Evolutionary conservation across 768 basidiomycete genomes (phyloP).

Genomic region (Tricholoma furcatifolium): DNA sequence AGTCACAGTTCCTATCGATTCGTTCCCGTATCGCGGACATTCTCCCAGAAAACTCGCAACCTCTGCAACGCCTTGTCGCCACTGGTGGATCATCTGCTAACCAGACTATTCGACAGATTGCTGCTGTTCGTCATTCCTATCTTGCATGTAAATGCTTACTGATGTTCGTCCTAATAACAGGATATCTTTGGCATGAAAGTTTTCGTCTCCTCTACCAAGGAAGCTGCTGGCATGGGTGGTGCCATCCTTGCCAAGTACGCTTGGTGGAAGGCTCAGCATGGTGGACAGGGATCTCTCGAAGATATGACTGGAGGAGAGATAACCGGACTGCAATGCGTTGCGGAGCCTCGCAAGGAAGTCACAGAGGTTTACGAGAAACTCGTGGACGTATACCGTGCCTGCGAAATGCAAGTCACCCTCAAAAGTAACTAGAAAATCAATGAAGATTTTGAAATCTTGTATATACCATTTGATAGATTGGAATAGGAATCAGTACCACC

Average conservation of each 20-base stretch:
- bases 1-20: slow-evolving; percentile 85
- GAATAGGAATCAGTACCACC: too few species aligned
- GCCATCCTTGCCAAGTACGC: slow-evolving; percentile 70
- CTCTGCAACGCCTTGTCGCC: slow-evolving; percentile 65
- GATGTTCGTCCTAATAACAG: slow-evolving; percentile 19
- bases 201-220: slow-evolving; percentile 64
- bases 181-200: slow-evolving; percentile 79
- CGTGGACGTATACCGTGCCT: slow-evolving; percentile 50
- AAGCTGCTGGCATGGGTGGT: slow-evolving; percentile 72
- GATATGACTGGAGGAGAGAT: slow-evolving; percentile 56
- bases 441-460: too few species aligned
- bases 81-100: slow-evolving; percentile 82
- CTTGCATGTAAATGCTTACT: neutral
- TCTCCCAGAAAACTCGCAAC: slow-evolving; percentile 53
- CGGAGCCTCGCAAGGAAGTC: slow-evolving; percentile 48
- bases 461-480: too few species aligned
- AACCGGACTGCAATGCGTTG: slow-evolving; percentile 59
- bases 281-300: slow-evolving; percentile 52
- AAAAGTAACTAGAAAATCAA: slow-evolving; percentile 1
- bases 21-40: slow-evolving; percentile 68
- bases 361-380: slow-evolving; percentile 52
- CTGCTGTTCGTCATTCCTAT: slow-evolving; percentile 44
- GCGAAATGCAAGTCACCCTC: slow-evolving; percentile 51
- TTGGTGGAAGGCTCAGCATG: slow-evolving; percentile 56
- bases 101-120: slow-evolving; percentile 66